Evolutionary conservation across 345 rosid genomes (phyloP), one percentile per base, ranked within the genome.

Genomic region (Ricinus communis): DNA sequence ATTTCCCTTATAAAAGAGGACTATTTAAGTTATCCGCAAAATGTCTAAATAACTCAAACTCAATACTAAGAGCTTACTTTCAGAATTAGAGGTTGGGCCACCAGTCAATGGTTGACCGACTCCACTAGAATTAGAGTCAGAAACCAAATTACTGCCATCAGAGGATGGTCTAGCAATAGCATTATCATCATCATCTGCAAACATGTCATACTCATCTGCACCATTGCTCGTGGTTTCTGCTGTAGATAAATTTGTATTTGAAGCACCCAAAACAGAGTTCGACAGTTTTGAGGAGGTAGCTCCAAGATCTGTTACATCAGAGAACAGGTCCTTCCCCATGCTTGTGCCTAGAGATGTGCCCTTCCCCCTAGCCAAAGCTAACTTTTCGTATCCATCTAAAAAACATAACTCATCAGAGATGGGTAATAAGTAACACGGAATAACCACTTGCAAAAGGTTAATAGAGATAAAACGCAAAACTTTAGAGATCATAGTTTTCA

Each of bases 331-430:
- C 46, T 21, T 62, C 53, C 64, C 79, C 45, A n/a, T 31, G 66
- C 68, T 77, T 27, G 62, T 16, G 64, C 47, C 45, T 16, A 43
- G 36, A 36, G 78, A 65, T 62, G 76, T 33, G 66, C 66, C 81
- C 60, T 85, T 83, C 30, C 64, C 88, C 82, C 81, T 86, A 49
- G 86, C 88, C 68, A 70, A 69, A 76, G 89, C 88, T 65, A 92
- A 79, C 75, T 81, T 85, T 74, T 92, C 99, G 72, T 85, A 92
- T 80, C 92, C 93, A 76, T 95, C 99, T 92, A 84, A 45, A 76
- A 74, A 82, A 74, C 3, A 10, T 27, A 46, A 24, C 15, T 55
- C 57, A 45, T 11, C 33, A 72, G 33, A 62, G 22, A 18, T 16
- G 60, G 14, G 50, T 38, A 54, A 69, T 67, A 63, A 69, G 60